phyloP scores from a whole-genome alignment of 2,329 filamentous ascomycete species.

The Trichoderma endophyticum region DNA sequence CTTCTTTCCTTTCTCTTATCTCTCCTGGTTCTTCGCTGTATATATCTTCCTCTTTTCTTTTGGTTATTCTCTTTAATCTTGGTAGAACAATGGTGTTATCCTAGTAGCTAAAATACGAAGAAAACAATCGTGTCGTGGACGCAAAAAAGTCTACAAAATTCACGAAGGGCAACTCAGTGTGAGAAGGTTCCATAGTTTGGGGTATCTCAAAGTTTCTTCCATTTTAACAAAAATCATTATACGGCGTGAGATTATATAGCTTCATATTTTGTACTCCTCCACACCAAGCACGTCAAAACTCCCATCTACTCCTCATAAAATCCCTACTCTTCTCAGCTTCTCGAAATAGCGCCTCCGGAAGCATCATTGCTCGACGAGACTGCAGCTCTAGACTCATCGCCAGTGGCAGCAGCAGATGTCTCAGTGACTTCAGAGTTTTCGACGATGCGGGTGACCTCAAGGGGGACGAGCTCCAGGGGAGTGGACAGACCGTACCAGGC shows the following conservation, averaged over 20 bases:
- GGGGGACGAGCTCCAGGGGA: conserved; percentile 20
- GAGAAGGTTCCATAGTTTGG: neutral
- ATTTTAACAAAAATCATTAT: neutral
- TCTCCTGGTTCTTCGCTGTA: neutral
- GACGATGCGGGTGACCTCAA: conserved; percentile 10
- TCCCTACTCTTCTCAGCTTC: neutral
- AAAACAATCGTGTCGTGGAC: neutral
- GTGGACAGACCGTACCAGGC: conserved; percentile 57
- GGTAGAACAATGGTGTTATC: neutral
- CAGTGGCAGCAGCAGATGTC: neutral
- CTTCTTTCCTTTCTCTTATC: neutral
- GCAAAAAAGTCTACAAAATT: neutral
- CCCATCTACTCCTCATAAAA: neutral
- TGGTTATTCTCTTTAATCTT: conserved; percentile 8
- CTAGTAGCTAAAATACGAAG: neutral
- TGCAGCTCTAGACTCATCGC: neutral
- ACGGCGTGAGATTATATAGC: neutral
- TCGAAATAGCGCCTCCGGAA: neutral
- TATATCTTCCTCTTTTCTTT: neutral
- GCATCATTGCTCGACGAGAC: neutral
- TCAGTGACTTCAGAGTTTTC: conserved; percentile 12
- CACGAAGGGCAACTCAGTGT: neutral
- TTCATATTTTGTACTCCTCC: neutral
- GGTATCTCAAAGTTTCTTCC: conserved; percentile 14
- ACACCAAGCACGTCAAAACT: neutral